A percentile compares a stretch with the other conserved stretches of the same genome.
Conservation (phyloP, 345 rosid genomes). For the Euphorbia lathyris region DNA sequence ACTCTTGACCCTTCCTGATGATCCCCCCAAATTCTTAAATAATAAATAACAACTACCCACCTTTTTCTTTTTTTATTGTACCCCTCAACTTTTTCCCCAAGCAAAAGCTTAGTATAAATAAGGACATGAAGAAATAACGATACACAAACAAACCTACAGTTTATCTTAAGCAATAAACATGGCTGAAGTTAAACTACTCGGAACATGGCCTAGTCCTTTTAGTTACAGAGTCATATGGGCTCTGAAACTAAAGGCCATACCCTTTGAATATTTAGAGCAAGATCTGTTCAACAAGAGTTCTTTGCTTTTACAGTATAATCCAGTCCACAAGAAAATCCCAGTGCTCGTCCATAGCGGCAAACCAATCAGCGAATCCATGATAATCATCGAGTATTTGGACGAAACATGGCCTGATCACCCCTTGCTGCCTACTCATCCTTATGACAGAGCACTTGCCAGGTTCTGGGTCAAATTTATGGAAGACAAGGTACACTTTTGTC, state of each 20-base stretch:
- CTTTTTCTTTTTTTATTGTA: too few relatives aligned
- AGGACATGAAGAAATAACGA: background rate
- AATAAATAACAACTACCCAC: too few relatives aligned
- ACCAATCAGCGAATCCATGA: background rate
- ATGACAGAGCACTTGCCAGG: slow-evolving; percentile 15
- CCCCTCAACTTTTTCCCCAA: background rate
- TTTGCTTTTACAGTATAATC: background rate
- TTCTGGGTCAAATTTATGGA: slow-evolving; percentile 20
- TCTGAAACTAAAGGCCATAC: slow-evolving; percentile 6
- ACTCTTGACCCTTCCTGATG: too few relatives aligned
- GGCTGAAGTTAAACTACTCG: slow-evolving; percentile 8
- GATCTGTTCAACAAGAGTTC: background rate
- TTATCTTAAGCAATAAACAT: background rate
- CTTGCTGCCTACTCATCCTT: slow-evolving; percentile 16
- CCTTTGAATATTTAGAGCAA: slow-evolving; percentile 4
- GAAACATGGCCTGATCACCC: slow-evolving; percentile 23
- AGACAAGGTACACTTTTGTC: slow-evolving; percentile 12
- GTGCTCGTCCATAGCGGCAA: slow-evolving; percentile 2
- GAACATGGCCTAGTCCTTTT: slow-evolving; percentile 11
- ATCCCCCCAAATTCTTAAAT: too few relatives aligned
- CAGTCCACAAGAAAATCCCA: slow-evolving; percentile 6
- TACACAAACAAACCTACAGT: background rate
- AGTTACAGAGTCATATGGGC: background rate
- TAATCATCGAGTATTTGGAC: slow-evolving; percentile 10
- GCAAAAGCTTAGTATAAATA: background rate